Evolutionary conservation across 192 early-diverging fungal species (phyloP).

Genomic region (Coemansia sp.): DNA sequence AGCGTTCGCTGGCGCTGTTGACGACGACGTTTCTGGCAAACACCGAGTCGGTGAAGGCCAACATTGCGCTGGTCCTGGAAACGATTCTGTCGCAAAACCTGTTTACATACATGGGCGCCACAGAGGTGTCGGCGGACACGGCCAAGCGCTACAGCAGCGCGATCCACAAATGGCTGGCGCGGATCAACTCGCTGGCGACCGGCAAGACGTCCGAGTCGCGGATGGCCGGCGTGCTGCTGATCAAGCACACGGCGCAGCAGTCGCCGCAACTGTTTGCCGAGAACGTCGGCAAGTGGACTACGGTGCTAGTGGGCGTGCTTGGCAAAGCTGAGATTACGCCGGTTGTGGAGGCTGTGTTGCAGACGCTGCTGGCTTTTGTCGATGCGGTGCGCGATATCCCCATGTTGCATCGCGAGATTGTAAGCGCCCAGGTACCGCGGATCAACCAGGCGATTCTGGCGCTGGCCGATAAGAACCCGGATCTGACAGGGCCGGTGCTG

Average conservation of each 20-base stretch:
- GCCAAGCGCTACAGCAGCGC: slow-evolving; percentile 33
- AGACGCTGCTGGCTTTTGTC: slow-evolving; percentile 35
- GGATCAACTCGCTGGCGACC: slow-evolving; percentile 32
- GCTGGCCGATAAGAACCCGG: slow-evolving; percentile 33
- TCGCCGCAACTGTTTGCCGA: slow-evolving; percentile 32
- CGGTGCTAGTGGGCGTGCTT: slow-evolving; percentile 23
- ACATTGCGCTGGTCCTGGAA: slow-evolving; percentile 33
- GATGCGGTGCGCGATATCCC: slow-evolving; percentile 45
- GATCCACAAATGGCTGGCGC: slow-evolving; percentile 43
- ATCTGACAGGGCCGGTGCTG: slow-evolving; percentile 16
- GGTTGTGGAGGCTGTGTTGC: slow-evolving; percentile 17
- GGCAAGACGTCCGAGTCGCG: slow-evolving; percentile 40
- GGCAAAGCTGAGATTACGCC: slow-evolving; percentile 28
- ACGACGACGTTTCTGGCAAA: slow-evolving; percentile 44
- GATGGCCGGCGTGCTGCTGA: slow-evolving; percentile 38
- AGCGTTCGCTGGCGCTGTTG: slow-evolving; percentile 44
- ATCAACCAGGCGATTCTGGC: slow-evolving; percentile 46
- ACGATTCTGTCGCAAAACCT: slow-evolving; percentile 40
- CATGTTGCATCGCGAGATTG: slow-evolving; percentile 36
- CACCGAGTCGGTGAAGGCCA: slow-evolving; percentile 27
- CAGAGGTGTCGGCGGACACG: slow-evolving; percentile 9
- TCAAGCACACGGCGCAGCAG: slow-evolving; percentile 46
- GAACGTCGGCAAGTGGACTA: slow-evolving; percentile 40
- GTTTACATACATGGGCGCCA: slow-evolving; percentile 14
- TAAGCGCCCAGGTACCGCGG: slow-evolving; percentile 34